Base-by-base conservation (phyloP, 176 grass and related monocot genomes). In the Raddia distichophylla region DNA sequence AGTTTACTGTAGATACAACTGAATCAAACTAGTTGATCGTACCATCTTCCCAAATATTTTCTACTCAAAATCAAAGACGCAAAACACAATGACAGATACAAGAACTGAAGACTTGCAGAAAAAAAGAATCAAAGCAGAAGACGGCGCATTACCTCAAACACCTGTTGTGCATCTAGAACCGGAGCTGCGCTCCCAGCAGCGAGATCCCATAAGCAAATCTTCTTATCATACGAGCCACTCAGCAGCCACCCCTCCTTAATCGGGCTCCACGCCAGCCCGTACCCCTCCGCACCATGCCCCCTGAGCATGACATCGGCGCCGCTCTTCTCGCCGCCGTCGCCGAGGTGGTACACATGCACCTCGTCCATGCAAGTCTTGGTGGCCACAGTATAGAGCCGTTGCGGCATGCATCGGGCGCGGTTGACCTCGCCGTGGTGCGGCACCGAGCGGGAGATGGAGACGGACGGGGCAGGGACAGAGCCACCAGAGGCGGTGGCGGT, bases 151-250 rank as follows among this genome's bases (percentile, higher is more conserved):
- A 99, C 96, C 92, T 91, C 96, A 55, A 91, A 99, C 91, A 99
- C 76, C 34, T 95, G 70, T 2, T 85, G 80, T 33, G 91, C 91
- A 71, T 95, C 89, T 47, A 95, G 89, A 83, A 85, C 77, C 14
- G 79, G 33, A 10, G 81, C 73, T 14, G 82, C 84, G 48, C 64
- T 86, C 52, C 52, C 78, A 43, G 71, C 69, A 10, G 67, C 72
- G 22, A 95, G 80, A 88, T 99, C 96, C 96, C 96, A 99, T 15
- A 99, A 62, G 75, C 93, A 99, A 71, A 99, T 88, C 76, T 93
- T 99, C 87, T 88, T 91, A 77, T 99, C 96, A 47, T 95, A 99
- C 6, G 96, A 99, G 19, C 93, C 96, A 49, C 93, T 99, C 83
- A 99, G 74, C 6, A 99, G 73, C 69, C 68, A 90, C 6, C 96